Conservation (phyloP, 2,329 filamentous ascomycete species). For the Fusarium sp. region DNA sequence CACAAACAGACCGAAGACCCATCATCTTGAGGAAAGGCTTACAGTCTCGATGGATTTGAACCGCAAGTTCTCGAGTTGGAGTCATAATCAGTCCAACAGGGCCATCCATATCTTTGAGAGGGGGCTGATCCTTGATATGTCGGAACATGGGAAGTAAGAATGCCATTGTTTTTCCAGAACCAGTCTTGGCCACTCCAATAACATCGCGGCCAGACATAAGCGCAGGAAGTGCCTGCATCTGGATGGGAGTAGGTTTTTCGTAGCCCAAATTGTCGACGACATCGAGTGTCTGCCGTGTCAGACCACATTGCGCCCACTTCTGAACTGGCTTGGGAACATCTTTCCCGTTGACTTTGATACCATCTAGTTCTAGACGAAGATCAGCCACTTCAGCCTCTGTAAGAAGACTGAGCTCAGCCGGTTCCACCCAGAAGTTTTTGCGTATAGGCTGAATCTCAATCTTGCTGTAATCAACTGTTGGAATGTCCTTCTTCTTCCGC, state of each 20-base stretch:
- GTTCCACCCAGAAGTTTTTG: slow-evolving; percentile 95
- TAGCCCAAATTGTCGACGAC: slow-evolving; percentile 85
- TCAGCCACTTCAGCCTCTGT: slow-evolving; percentile 85
- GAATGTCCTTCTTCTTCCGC: slow-evolving; percentile 97
- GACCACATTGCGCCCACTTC: slow-evolving; percentile 95
- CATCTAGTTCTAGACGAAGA: slow-evolving; percentile 87
- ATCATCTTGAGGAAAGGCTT: slow-evolving; percentile 93
- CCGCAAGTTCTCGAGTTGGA: slow-evolving; percentile 91
- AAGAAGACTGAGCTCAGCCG: slow-evolving; percentile 83
- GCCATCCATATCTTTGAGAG: slow-evolving; percentile 84
- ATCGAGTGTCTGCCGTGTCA: slow-evolving; percentile 87
- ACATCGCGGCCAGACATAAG: slow-evolving; percentile 97
- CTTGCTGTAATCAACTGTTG: slow-evolving; percentile 86
- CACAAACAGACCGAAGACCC: slow-evolving; percentile 86
- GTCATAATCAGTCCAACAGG: slow-evolving; percentile 91
- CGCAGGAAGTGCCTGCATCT: slow-evolving; percentile 92
- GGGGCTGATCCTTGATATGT: slow-evolving; percentile 93
- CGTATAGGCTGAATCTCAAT: slow-evolving; percentile 86
- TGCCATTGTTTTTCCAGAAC: slow-evolving; percentile 96
- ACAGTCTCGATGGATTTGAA: slow-evolving; percentile 93
- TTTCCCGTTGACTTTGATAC: slow-evolving; percentile 91
- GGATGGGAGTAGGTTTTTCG: slow-evolving; percentile 90
- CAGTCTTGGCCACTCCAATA: slow-evolving; percentile 96
- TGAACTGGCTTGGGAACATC: slow-evolving; percentile 93
- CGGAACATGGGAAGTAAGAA: slow-evolving; percentile 97